Percentiles rank a stretch among this genome's conserved stretches.
These are phyloP conservation scores for Diaporthe humulicola DNA, from an alignment of 2,329 filamentous ascomycete species.

Conservation along the genomic window DNA sequence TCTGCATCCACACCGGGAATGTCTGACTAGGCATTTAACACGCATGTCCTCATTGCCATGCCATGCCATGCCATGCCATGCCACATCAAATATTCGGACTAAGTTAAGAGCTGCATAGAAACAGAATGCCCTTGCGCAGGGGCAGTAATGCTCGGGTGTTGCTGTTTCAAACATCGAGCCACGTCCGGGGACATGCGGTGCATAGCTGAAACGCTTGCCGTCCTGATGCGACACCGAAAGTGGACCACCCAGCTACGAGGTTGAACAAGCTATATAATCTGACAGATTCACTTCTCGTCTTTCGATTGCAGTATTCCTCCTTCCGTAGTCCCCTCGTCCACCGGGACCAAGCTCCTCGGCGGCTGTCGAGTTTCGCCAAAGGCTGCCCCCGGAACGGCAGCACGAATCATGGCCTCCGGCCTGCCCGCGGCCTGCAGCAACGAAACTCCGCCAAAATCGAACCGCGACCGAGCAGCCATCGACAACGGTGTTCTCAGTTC, in stretches of 20 bases:
- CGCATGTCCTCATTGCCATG: too few relatives aligned
- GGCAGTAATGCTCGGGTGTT: neutral
- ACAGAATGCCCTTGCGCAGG: neutral
- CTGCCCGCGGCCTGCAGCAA: neutral
- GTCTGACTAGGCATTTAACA: neutral
- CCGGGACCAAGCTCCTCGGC: slow-evolving; percentile 21
- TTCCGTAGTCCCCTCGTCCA: neutral
- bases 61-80: too few relatives aligned
- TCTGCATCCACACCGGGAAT: neutral
- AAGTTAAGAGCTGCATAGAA: neutral
- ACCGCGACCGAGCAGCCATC: slow-evolving; percentile 17
- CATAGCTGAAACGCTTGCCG: slow-evolving; percentile 29
- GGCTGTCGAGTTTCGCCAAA: neutral
- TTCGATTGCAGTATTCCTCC: neutral
- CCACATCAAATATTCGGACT: too few relatives aligned
- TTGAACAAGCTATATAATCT: neutral
- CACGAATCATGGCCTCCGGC: neutral
- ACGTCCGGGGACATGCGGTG: neutral
- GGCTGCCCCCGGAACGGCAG: neutral
- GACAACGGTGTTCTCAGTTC: slow-evolving; percentile 32
- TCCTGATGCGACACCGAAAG: slow-evolving; percentile 11
- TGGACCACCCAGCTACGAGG: slow-evolving; percentile 5
- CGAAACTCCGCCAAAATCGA: neutral
- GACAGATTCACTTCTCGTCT: neutral
- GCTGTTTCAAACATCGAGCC: slow-evolving; percentile 21